Evolutionary conservation across 2,329 filamentous ascomycete species (phyloP), one percentile per base, ranked within the genome.

Genomic region (Gaeumannomyces tritici): DNA sequence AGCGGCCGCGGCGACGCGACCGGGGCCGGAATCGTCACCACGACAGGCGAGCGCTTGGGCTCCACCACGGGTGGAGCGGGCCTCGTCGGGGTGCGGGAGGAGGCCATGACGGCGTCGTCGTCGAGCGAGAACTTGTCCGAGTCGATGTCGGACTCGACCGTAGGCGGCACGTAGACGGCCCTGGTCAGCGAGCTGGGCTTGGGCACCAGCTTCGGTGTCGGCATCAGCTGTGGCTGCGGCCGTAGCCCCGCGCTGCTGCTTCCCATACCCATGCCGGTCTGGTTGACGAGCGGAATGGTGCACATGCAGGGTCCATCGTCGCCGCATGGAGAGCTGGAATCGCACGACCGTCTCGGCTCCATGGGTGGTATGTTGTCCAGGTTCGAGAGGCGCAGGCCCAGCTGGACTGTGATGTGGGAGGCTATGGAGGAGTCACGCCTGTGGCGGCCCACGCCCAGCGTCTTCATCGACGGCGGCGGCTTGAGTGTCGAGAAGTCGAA

Each of bases 351-450:
- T 26, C 60, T 61, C 21, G 15, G 24, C 18, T 72, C 67, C 24
- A 74, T 69, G 21, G 74, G 74, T 0, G 75, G 73, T 65, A 83
- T 78, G 65, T 84, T 80, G 18, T 80, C 75, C 35, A 82, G 79
- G 62, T 80, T 84, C 29, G 87, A 90, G 62, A 90, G 77, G 13
- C 88, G 82, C 21, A 90, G 77, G 1, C 87, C 88, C 61, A 90
- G 90, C 69, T 89, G 87, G 13, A 90, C 87, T 0, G 87, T 90
- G 28, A 86, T 86, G 12, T 83, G 83, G 57, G 87, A 89, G 21
- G 78, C 79, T 55, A 85, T 77, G 1, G 87, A 90, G 6, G 85
- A 86, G 63, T 84, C 79, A 57, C 86, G 80, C 24, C 77, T 75
- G 68, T 83, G 82, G n/a, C 79, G 76, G 18, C 71, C 69, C 5